phyloP scores from a whole-genome alignment of 768 basidiomycete genomes.

The Holtermanniella nyarrowii region DNA sequence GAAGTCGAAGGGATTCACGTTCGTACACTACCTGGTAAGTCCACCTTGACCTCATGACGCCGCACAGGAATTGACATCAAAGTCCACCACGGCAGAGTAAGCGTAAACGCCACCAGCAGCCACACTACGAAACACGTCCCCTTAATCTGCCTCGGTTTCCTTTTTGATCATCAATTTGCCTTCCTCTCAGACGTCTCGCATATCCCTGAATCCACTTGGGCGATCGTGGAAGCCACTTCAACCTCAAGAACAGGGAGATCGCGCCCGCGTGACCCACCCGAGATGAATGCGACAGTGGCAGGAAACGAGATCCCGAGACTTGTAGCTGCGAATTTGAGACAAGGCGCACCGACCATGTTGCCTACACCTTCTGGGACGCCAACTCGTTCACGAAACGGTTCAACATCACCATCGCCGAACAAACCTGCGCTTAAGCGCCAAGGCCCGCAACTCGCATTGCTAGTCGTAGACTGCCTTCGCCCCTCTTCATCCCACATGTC shows the following conservation, averaged over 20 bases:
- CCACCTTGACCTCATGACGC: not conserved
- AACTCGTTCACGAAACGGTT: slow-evolving; percentile 38
- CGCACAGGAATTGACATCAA: not conserved
- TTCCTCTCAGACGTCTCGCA: slow-evolving; percentile 77
- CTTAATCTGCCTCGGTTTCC: slow-evolving; percentile 40
- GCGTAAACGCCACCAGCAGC: not conserved
- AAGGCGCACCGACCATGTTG: not conserved
- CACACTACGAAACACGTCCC: slow-evolving; percentile 20
- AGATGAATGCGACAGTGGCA: not conserved
- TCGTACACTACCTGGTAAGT: slow-evolving; percentile 32
- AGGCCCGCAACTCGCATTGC: slow-evolving; percentile 47
- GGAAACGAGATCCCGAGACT: not conserved
- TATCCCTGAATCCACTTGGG: slow-evolving; percentile 66
- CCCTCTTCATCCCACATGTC: slow-evolving; percentile 55
- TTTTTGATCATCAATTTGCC: slow-evolving; percentile 51
- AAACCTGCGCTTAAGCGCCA: slow-evolving; percentile 23
- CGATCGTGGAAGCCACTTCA: slow-evolving; percentile 1
- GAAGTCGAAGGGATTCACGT: slow-evolving; percentile 48
- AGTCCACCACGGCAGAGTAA: slow-evolving; percentile 30
- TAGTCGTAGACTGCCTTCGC: slow-evolving; percentile 68
- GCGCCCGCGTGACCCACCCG: not conserved
- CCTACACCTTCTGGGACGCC: not conserved
- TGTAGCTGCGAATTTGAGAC: slow-evolving; percentile 1
- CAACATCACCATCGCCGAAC: slow-evolving; percentile 11
- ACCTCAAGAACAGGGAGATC: slow-evolving; percentile 9